A percentile compares a stretch with the other conserved stretches of the same genome.
These are phyloP conservation scores for Mrakia blollopis DNA, from an alignment of 768 basidiomycete genomes.

Conservation along the genomic window DNA sequence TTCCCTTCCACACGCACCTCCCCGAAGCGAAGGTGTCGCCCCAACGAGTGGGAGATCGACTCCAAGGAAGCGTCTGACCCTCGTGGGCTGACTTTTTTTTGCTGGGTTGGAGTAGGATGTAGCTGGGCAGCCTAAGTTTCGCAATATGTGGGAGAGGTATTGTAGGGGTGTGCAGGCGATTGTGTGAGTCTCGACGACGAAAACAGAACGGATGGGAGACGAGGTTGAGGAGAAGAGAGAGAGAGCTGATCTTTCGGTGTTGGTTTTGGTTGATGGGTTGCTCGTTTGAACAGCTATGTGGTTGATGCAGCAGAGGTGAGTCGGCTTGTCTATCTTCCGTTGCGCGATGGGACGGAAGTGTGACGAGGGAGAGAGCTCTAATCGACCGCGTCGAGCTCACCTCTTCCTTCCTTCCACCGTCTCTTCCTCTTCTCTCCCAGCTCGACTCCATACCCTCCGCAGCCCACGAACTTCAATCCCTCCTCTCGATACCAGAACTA, in stretches of 20 bases:
- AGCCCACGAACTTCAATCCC: conserved; percentile 74
- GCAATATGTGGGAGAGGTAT: conserved; percentile 73
- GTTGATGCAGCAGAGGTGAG: conserved; percentile 83
- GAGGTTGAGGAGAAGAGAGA: background rate
- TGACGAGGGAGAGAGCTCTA: background rate
- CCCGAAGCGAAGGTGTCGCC: too few relatives aligned
- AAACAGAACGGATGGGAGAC: too few relatives aligned
- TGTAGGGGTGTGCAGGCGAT: conserved; percentile 89
- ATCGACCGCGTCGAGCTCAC: background rate
- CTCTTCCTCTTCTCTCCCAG: conserved; percentile 46
- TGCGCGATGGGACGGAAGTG: background rate
- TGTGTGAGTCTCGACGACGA: conserved; percentile 55
- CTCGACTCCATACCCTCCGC: conserved; percentile 75
- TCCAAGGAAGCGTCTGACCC: background rate
- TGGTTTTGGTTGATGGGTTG: background rate
- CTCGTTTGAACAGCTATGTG: conserved; percentile 61
- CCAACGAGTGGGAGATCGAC: background rate
- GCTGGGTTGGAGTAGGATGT: conserved; percentile 21
- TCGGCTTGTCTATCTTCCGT: conserved; percentile 29
- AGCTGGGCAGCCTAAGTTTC: conserved; percentile 82
- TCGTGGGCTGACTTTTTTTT: background rate
- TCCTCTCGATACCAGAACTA: conserved; percentile 63
- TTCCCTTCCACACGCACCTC: too few relatives aligned
- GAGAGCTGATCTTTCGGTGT: background rate
- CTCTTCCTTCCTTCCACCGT: background rate